phyloP scores from a whole-genome alignment of 305 asterid genomes.

The Fraxinus latifolia region DNA sequence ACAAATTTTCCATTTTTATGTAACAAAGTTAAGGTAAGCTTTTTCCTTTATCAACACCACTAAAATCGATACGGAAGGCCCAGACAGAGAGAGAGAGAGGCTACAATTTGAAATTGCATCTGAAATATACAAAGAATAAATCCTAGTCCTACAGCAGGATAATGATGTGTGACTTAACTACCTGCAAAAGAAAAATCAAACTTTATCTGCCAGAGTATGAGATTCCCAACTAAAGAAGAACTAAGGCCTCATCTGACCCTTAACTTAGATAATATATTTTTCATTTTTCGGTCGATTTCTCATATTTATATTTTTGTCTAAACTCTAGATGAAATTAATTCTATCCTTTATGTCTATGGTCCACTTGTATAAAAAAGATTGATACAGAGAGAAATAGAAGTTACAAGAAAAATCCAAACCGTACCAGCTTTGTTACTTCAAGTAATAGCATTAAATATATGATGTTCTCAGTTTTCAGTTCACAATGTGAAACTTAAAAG shows the following conservation, averaged over 20 bases:
- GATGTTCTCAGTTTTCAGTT: neutral
- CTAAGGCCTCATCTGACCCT: neutral
- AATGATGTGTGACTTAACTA: neutral
- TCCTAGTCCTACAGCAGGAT: neutral
- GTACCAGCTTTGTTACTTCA: neutral
- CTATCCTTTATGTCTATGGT: neutral
- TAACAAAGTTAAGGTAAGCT: neutral
- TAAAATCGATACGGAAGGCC: neutral
- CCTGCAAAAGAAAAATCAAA: neutral
- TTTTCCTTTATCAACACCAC: neutral
- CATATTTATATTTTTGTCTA: neutral
- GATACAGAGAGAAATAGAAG: neutral
- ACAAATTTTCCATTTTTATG: neutral
- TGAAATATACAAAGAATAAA: neutral
- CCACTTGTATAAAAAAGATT: neutral
- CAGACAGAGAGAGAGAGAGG: neutral
- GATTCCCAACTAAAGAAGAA: neutral
- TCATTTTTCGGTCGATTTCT: neutral
- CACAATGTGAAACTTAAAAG: neutral
- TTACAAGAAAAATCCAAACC: neutral
- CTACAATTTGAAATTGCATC: neutral
- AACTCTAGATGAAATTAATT: neutral
- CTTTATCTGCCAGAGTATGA: neutral
- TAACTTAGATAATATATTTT: neutral
- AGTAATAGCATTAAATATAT: neutral